A percentile compares a stretch with the other conserved stretches of the same genome.
Evolutionary conservation across 805 yeast species (phyloP).

Genomic region (Ogataea pignaliae): DNA sequence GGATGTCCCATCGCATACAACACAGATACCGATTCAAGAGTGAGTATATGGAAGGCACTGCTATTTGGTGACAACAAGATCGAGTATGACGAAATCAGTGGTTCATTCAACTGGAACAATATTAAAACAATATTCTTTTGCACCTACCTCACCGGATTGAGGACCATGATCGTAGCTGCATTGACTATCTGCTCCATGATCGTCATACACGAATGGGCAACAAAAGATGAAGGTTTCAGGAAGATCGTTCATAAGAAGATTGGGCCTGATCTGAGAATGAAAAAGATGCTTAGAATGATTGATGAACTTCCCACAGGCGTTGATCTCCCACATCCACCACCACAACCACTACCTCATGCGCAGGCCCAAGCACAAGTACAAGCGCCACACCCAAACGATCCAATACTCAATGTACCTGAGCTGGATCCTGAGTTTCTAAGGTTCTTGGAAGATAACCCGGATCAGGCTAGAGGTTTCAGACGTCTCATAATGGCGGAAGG

Average conservation of each 20-base stretch:
- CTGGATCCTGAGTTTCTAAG: too few relatives aligned
- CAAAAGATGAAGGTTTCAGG: constrained; percentile 62
- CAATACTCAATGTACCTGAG: too few relatives aligned
- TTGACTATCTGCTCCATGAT: constrained; percentile 17
- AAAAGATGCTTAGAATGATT: constrained; percentile 21
- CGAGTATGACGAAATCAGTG: constrained; percentile 4
- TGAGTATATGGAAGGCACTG: constrained; percentile 29
- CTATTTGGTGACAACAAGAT: constrained; percentile 35
- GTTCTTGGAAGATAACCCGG: too few relatives aligned
- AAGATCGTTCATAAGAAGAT: constrained; percentile 54
- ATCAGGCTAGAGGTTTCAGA: too few relatives aligned
- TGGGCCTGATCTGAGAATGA: constrained; percentile 50
- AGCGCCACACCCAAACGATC: background rate
- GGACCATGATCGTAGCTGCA: constrained; percentile 17
- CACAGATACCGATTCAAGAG: constrained; percentile 23
- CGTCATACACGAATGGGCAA: constrained; percentile 59
- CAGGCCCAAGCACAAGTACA: background rate
- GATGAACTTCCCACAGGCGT: constrained; percentile 7
- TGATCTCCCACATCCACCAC: background rate
- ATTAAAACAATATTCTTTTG: constrained; percentile 4
- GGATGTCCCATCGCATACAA: constrained; percentile 42
- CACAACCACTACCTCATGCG: background rate
- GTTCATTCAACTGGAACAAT: constrained; percentile 3
- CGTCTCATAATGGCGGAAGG: too few relatives aligned
- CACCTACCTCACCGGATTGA: constrained; percentile 14